A percentile compares a stretch with the other conserved stretches of the same genome.
These are phyloP conservation scores for Talaromyces proteolyticus DNA, from an alignment of 495 filamentous ascomycete species.

Conservation along the genomic window DNA sequence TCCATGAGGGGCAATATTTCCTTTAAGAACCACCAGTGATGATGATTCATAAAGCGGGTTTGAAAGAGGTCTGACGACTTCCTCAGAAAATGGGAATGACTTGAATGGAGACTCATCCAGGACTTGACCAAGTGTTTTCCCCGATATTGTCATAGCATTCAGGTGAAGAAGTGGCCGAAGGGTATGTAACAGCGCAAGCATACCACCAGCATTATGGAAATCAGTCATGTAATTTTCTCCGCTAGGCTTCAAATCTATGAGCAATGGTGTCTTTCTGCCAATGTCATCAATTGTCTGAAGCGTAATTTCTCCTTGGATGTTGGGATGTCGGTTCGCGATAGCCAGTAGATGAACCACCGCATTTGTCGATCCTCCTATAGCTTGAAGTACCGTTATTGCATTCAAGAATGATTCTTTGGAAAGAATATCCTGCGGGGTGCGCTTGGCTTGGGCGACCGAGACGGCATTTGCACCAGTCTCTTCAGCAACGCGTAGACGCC, in stretches of 20 bases:
- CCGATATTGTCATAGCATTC: constrained; percentile 50
- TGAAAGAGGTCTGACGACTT: constrained; percentile 46
- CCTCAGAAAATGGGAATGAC: constrained; percentile 28
- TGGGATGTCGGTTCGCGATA: constrained; percentile 54
- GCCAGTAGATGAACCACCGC: constrained; percentile 63
- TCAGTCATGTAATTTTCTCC: constrained; percentile 68
- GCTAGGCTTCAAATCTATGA: constrained; percentile 64
- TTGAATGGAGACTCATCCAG: constrained; percentile 42
- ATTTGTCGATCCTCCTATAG: constrained; percentile 65
- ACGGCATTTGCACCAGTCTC: constrained; percentile 55
- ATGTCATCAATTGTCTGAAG: constrained; percentile 54
- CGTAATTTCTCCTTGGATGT: constrained; percentile 46
- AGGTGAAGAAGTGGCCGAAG: constrained; percentile 53
- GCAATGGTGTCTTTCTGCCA: constrained; percentile 50
- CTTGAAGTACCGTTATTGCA: constrained; percentile 62
- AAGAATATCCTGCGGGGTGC: constrained; percentile 51
- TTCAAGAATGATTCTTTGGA: constrained; percentile 58
- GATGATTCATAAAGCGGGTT: constrained; percentile 50
- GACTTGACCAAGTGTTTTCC: constrained; percentile 50
- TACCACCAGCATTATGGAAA: constrained; percentile 64
- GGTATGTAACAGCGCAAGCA: constrained; percentile 50
- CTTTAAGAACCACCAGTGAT: constrained; percentile 45
- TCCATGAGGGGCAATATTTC: constrained; percentile 52
- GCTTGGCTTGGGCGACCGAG: constrained; percentile 25
- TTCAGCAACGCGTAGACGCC: constrained; percentile 58